These are phyloP conservation scores for Chlamydomonas sp. DNA, from an alignment of 139 green algal genomes.

Conservation along the genomic window DNA sequence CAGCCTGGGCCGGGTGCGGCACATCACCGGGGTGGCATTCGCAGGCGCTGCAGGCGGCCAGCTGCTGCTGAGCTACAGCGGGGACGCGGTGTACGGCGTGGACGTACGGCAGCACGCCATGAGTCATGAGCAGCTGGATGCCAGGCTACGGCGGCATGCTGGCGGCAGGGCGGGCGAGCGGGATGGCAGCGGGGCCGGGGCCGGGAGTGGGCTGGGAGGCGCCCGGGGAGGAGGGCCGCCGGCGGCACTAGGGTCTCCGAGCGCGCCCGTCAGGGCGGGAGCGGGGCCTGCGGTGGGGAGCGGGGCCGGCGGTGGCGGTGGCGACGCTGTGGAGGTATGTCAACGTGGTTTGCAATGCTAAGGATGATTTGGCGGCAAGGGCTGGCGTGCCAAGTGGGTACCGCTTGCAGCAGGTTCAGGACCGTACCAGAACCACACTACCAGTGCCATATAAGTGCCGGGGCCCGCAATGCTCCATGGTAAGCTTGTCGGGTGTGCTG, in stretches of 20 bases:
- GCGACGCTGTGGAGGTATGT: no score
- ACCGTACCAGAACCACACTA: no score
- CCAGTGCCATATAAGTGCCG: no score
- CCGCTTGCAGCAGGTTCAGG: no score
- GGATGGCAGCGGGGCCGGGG: not conserved
- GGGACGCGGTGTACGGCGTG: slow-evolving; percentile 26
- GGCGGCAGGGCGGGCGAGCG: not conserved
- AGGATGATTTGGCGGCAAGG: no score
- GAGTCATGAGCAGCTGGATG: slow-evolving; percentile 11
- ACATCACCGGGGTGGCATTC: slow-evolving; percentile 42
- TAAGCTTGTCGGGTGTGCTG: no score
- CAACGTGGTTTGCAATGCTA: no score
- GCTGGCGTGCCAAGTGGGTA: no score
- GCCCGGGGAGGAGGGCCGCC: not conserved
- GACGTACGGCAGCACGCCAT: not conserved
- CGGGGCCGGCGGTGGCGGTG: no score
- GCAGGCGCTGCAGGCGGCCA: slow-evolving; percentile 4
- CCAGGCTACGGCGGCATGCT: not conserved
- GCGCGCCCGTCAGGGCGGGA: not conserved
- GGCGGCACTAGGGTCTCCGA: not conserved
- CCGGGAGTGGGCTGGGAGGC: not conserved
- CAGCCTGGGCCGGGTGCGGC: slow-evolving; percentile 20
- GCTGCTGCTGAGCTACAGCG: slow-evolving; percentile 36
- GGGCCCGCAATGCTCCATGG: no score
- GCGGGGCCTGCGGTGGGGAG: not conserved